These are phyloP conservation scores for Lecanoromycetidae sp. DNA, from an alignment of 2,329 filamentous ascomycete species.

Conservation along the genomic window DNA sequence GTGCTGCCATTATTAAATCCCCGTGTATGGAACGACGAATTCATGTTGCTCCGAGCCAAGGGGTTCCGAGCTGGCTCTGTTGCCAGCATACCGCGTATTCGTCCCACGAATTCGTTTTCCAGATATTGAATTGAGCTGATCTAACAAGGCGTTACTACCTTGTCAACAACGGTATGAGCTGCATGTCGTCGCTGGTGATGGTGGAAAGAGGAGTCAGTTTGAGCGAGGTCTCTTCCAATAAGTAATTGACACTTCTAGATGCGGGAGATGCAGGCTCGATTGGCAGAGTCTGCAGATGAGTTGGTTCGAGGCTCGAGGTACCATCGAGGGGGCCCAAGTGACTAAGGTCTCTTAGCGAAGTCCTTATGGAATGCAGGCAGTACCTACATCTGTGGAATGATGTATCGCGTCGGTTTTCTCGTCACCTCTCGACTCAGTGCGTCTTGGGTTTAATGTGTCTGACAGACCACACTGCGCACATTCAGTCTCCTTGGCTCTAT, in stretches of 20 bases:
- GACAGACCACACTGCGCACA: background rate
- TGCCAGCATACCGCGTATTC: constrained; percentile 13
- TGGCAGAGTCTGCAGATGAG: background rate
- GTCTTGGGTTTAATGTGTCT: background rate
- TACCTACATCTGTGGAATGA: background rate
- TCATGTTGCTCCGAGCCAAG: constrained; percentile 14
- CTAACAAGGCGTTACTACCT: background rate
- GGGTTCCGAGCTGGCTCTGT: constrained; percentile 11
- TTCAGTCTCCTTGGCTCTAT: too few species aligned
- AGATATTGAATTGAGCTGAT: background rate
- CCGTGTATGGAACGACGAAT: constrained; percentile 12
- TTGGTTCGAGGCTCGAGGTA: background rate
- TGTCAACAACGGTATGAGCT: background rate
- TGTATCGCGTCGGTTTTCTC: too few species aligned
- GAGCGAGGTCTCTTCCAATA: background rate
- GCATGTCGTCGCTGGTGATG: background rate
- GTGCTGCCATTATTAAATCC: constrained; percentile 14
- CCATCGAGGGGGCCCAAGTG: background rate
- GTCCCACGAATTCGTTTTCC: background rate
- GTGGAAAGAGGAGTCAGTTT: background rate
- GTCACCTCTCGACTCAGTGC: too few species aligned
- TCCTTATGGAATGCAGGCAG: constrained; percentile 3
- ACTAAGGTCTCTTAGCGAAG: background rate
- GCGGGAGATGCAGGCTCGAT: background rate
- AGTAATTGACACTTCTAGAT: background rate